Evolutionary conservation across 495 filamentous ascomycete species (phyloP), one percentile per base, ranked within the genome.

Genomic region (Aspergillus bertholletiae): DNA sequence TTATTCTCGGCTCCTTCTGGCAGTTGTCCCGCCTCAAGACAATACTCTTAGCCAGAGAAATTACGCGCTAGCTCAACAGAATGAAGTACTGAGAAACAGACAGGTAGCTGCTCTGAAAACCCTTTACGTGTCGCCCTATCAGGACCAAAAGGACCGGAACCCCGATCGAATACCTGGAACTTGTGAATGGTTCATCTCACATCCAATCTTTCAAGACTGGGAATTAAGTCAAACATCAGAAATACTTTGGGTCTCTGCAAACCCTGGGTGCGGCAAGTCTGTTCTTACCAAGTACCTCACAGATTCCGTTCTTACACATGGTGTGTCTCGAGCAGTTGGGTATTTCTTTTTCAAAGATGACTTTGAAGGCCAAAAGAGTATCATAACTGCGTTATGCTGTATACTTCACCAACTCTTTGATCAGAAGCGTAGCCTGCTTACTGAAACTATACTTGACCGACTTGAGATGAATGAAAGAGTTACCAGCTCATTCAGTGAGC

Each of bases 321-420:
- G n/a, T 3, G 43, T 20, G 11, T 23, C 23, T 15, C 17, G 23
- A 4, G 57, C 55, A 1, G 54, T 66, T 15, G 80, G 77, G 49
- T 82, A 79, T 58, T 84, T 83, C 65, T 84, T 84, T 59, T 83
- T 85, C 66, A 83, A 83, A 49, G 79, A 82, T 32, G 74, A 76
- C 53, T 69, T 70, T 35, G 59, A 64, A 9, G 69, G 79, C 18
- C 76, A 80, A 47, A 78, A 60, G 43, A 76, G 46, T 7, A 46
- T 63, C 5, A 48, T 54, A 12, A 68, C 46, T 24, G 78, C 78
- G 7, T 54, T 83, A 2, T 70, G 67, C 18, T 69, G 70, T 15
- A 58, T 84, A 11, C 56, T 83, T 22, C 77, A 75, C 49, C 77
- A 83, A 57, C 47, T 84, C 3, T 76, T 80, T 51, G 45, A 44